Evolutionary conservation across 2,329 filamentous ascomycete genomes (phyloP).

Genomic region (Myrmaecium sp.): DNA sequence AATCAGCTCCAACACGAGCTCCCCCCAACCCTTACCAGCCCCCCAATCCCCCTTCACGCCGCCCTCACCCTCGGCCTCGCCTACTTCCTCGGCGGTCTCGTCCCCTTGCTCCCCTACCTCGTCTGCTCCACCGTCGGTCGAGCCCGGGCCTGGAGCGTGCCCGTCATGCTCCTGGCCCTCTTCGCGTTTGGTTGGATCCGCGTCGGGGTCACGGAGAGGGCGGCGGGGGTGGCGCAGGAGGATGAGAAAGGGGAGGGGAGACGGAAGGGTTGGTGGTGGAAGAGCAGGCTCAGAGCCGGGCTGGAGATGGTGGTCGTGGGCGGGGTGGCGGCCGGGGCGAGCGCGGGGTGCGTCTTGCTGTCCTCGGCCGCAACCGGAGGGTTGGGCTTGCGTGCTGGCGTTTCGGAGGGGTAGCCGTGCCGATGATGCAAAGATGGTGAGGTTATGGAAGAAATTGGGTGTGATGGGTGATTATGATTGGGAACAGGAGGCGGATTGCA

Average conservation of each 20-base stretch:
- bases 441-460: no score
- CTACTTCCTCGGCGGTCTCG: slow-evolving; percentile 39
- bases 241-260: neutral
- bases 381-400: no score
- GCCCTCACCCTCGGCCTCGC: slow-evolving; percentile 50
- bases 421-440: no score
- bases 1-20: neutral
- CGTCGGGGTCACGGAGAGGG: slow-evolving; percentile 10
- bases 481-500: no score
- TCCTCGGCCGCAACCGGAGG: no score
- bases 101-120: slow-evolving; percentile 37
- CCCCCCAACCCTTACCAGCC: neutral
- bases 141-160: slow-evolving; percentile 31
- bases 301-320: slow-evolving; percentile 4
- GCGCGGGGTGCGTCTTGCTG: slow-evolving; percentile 1
- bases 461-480: no score
- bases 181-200: slow-evolving; percentile 34
- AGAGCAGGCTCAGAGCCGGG: slow-evolving; percentile 2
- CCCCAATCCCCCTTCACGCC: slow-evolving; percentile 23
- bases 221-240: neutral
- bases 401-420: no score
- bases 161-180: slow-evolving; percentile 29
- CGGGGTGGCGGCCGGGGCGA: slow-evolving; percentile 4
- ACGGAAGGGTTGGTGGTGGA: neutral
- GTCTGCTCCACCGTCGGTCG: slow-evolving; percentile 17